phyloP scores from a whole-genome alignment of 768 basidiomycete species.

The Lentinula aciculospora region DNA sequence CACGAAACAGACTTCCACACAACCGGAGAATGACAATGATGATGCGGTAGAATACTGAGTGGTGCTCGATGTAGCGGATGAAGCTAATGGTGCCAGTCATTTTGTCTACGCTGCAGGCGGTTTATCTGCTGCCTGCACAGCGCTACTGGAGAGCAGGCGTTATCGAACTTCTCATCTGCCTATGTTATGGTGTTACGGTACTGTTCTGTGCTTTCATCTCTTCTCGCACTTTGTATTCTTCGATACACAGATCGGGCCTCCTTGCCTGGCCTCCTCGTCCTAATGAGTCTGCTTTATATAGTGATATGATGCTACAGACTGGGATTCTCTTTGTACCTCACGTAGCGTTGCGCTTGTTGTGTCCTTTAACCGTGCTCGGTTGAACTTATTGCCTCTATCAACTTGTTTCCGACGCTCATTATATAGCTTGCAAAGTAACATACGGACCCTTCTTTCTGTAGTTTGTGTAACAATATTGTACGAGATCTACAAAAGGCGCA shows the following conservation, averaged over 20 bases:
- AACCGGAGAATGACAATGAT: conserved; percentile 56
- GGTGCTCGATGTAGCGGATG: background rate
- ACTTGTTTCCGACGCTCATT: no score
- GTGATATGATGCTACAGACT: no score
- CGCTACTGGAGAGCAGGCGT: no score
- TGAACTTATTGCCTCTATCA: no score
- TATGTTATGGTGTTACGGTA: background rate
- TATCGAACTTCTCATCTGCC: background rate
- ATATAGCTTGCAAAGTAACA: no score
- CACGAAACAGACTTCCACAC: conserved; percentile 33
- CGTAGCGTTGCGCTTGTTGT: background rate
- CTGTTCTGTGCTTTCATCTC: background rate
- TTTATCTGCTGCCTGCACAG: no score
- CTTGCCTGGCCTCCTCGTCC: background rate
- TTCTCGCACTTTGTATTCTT: background rate
- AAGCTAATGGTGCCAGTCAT: background rate
- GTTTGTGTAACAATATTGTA: no score
- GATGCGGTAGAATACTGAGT: conserved; percentile 68
- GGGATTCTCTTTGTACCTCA: no score
- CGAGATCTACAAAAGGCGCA: no score
- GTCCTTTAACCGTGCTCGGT: no score
- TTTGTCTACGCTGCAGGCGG: background rate
- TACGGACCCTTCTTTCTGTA: no score
- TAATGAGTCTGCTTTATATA: no score
- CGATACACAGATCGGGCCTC: background rate